Percentiles rank a stretch among this genome's conserved stretches.
Evolutionary conservation across 495 filamentous ascomycete genomes (phyloP).

Genomic region (Aspergillus sparsus): DNA sequence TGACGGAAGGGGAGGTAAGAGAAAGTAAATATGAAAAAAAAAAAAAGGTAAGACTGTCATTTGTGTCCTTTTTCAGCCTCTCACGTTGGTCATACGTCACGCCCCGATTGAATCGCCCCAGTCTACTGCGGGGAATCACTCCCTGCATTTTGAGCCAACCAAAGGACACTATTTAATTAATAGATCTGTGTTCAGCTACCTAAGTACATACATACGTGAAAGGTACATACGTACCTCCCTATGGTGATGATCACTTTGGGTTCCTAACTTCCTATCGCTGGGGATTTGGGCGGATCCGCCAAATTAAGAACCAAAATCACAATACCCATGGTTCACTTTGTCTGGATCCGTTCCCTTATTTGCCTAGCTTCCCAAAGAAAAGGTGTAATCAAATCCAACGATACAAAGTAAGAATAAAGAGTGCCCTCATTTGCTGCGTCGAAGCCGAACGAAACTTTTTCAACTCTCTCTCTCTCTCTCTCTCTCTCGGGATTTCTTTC

Average conservation of each 20-base stretch:
- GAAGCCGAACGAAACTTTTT: no score
- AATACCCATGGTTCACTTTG: slow-evolving; percentile 12
- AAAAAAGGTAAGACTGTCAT: slow-evolving; percentile 11
- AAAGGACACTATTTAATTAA: neutral
- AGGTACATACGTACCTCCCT: neutral
- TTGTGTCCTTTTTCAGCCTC: slow-evolving; percentile 17
- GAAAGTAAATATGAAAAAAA: slow-evolving; percentile 1
- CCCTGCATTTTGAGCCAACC: neutral
- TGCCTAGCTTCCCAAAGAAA: slow-evolving; percentile 62
- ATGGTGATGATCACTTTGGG: no score
- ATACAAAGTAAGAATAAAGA: no score
- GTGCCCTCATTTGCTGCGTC: no score
- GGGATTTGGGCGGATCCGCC: no score
- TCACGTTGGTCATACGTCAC: slow-evolving; percentile 19
- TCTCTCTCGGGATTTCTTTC: neutral
- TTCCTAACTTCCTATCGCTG: no score
- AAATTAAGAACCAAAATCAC: neutral
- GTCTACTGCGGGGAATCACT: neutral
- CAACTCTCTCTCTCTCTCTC: neutral
- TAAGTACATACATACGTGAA: neutral
- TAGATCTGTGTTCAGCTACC: neutral
- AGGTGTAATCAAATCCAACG: no score
- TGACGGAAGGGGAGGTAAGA: neutral
- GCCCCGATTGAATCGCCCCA: slow-evolving; percentile 10
- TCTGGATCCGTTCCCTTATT: slow-evolving; percentile 47